Percentiles rank a stretch among this genome's conserved stretches.
Conservation (phyloP, 2,329 filamentous ascomycete species). For the Tolypocladium cylindrosporum region DNA sequence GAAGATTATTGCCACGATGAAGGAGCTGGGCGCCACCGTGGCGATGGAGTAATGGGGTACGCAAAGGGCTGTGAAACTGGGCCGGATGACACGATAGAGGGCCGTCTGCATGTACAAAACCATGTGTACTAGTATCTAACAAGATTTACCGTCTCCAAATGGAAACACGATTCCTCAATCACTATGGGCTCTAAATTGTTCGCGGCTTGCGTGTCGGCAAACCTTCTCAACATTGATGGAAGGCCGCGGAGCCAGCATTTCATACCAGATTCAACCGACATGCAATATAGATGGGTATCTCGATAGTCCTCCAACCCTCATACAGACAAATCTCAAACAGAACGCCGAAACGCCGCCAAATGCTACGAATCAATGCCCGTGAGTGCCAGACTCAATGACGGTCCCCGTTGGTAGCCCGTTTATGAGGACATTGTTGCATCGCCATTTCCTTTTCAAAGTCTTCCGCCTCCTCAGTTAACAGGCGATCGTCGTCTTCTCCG, state of each 20-base stretch:
- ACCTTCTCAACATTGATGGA: background rate
- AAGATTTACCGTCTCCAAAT: background rate
- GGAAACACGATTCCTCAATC: background rate
- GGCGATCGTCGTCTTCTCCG: conserved; percentile 74
- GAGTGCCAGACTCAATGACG: conserved; percentile 8
- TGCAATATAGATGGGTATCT: conserved; percentile 18
- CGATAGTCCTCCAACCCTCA: conserved; percentile 8
- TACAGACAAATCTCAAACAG: conserved; percentile 3
- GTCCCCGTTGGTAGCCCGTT: conserved; percentile 20
- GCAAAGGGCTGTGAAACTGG: background rate
- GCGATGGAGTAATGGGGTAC: conserved; percentile 66
- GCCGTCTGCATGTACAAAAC: conserved; percentile 28
- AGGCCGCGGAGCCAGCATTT: too few relatives aligned
- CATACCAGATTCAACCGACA: background rate
- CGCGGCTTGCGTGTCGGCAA: background rate
- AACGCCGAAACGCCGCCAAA: conserved; percentile 18
- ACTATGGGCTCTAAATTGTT: conserved; percentile 4
- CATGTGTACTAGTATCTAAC: conserved; percentile 27
- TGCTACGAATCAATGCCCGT: conserved; percentile 4
- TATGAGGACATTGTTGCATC: conserved; percentile 29
- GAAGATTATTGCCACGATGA: conserved; percentile 94
- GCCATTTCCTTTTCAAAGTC: conserved; percentile 35
- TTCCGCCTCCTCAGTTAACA: conserved; percentile 61
- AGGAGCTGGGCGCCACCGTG: conserved; percentile 82
- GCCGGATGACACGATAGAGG: conserved; percentile 20